These are phyloP conservation scores for Filobasidium uniguttulatum DNA, from an alignment of 1,284 basidiomycete species.

Conservation along the genomic window DNA sequence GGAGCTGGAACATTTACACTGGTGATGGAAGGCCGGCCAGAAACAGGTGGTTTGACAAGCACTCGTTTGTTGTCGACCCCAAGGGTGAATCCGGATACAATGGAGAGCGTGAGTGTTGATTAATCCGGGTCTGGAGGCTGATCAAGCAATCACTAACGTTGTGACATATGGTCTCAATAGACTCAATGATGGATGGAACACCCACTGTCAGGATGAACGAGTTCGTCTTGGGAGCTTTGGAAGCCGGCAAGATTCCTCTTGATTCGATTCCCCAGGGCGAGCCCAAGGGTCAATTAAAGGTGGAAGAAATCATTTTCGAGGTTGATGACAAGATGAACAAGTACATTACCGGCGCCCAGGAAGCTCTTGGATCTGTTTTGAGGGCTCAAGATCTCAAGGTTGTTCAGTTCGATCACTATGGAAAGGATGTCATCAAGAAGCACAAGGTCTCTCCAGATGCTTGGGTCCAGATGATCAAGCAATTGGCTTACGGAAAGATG, in stretches of 20 bases:
- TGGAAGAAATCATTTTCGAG: slow-evolving; percentile 58
- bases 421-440: slow-evolving; percentile 76
- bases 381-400: slow-evolving; percentile 67
- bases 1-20: slow-evolving; percentile 76
- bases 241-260: slow-evolving; percentile 60
- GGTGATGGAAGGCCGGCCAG: slow-evolving; percentile 49
- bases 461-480: slow-evolving; percentile 89
- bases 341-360: slow-evolving; percentile 44
- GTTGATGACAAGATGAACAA: slow-evolving; percentile 45
- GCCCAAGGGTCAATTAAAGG: slow-evolving; percentile 42
- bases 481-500: slow-evolving; percentile 87
- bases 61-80: slow-evolving; percentile 82
- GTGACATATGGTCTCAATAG: slow-evolving; percentile 16
- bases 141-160: background rate
- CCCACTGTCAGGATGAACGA: slow-evolving; percentile 92
- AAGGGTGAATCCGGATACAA: slow-evolving; percentile 86
- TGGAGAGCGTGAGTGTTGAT: slow-evolving; percentile 38
- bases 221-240: slow-evolving; percentile 69
- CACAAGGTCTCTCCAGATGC: slow-evolving; percentile 85
- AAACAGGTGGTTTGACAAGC: slow-evolving; percentile 96
- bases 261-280: slow-evolving; percentile 37
- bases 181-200: slow-evolving; percentile 60
- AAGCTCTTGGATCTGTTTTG: slow-evolving; percentile 64
- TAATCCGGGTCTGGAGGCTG: background rate
- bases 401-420: slow-evolving; percentile 81